phyloP scores from a whole-genome alignment of 2,329 filamentous ascomycete genomes.

The Endocalyx cinctus region DNA sequence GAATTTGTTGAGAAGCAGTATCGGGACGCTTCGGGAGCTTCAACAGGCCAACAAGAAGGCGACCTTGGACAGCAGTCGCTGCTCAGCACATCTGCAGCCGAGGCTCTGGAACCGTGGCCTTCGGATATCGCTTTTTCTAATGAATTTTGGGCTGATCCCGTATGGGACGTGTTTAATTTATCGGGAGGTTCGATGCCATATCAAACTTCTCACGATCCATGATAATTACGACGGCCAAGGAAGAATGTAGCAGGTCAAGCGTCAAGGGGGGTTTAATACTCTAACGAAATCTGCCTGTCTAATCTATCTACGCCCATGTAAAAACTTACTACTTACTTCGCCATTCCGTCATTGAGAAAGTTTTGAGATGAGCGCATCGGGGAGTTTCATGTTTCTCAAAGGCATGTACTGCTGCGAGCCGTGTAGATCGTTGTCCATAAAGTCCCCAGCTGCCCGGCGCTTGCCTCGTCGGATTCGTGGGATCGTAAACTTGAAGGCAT shows the following conservation, averaged over 20 bases:
- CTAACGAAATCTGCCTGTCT: too few species aligned
- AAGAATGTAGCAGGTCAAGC: too few species aligned
- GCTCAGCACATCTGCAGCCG: slow-evolving; percentile 3
- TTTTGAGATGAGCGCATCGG: slow-evolving; percentile 11
- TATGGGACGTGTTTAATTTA: slow-evolving; percentile 20
- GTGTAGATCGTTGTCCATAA: slow-evolving; percentile 28
- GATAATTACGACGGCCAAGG: too few species aligned
- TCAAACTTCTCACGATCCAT: too few species aligned
- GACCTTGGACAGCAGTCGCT: slow-evolving; percentile 3
- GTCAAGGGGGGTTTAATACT: too few species aligned
- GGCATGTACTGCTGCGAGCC: slow-evolving; percentile 24
- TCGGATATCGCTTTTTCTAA: slow-evolving; percentile 17
- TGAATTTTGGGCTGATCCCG: slow-evolving; percentile 21
- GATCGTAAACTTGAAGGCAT: slow-evolving; percentile 44
- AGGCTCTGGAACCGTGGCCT: slow-evolving; percentile 15
- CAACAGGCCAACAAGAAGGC: too few species aligned
- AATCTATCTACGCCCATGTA: too few species aligned
- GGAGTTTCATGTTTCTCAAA: slow-evolving; percentile 17
- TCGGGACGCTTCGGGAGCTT: not conserved
- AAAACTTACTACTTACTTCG: too few species aligned
- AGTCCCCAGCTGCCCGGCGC: slow-evolving; percentile 17
- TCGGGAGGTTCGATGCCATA: slow-evolving; percentile 8
- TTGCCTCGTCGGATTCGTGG: slow-evolving; percentile 16
- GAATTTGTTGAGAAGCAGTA: not conserved
- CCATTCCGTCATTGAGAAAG: too few species aligned